Conservation (phyloP, 176 grass and related monocot species). For the Poa pratensis region DNA sequence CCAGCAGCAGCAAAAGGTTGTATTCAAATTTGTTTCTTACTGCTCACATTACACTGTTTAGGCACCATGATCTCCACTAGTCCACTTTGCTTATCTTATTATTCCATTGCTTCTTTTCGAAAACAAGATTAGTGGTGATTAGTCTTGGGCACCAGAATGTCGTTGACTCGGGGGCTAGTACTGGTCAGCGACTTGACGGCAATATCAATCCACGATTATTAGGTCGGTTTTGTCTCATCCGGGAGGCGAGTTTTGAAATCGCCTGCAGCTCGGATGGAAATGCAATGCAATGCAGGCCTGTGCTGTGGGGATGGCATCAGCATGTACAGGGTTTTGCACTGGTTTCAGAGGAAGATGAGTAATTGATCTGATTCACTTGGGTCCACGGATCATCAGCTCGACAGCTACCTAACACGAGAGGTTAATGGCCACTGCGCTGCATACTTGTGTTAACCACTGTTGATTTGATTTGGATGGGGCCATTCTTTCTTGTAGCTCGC, state of each 20-base stretch:
- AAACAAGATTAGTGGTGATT: slow-evolving; percentile 28
- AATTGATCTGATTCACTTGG: slow-evolving; percentile 43
- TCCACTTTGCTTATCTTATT: slow-evolving; percentile 38
- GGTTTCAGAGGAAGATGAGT: slow-evolving; percentile 44
- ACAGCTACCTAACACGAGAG: slow-evolving; percentile 13
- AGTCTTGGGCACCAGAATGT: slow-evolving; percentile 49
- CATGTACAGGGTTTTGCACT: slow-evolving; percentile 43
- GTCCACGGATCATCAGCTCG: slow-evolving; percentile 43
- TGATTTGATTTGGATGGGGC: slow-evolving; percentile 28
- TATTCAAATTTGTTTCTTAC: slow-evolving; percentile 49
- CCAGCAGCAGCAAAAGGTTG: slow-evolving; percentile 33
- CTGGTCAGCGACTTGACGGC: slow-evolving; percentile 40
- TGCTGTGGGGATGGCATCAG: slow-evolving; percentile 46
- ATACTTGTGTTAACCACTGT: slow-evolving; percentile 36
- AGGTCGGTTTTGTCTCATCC: slow-evolving; percentile 38
- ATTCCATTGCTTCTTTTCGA: slow-evolving; percentile 15
- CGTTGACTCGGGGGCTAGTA: slow-evolving; percentile 45
- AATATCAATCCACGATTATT: slow-evolving; percentile 38
- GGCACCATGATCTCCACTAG: neutral
- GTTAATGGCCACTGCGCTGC: neutral
- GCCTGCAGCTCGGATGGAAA: neutral
- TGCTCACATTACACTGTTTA: slow-evolving; percentile 31
- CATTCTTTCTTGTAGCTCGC: slow-evolving; percentile 36
- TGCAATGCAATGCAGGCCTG: slow-evolving; percentile 17
- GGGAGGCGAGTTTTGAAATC: slow-evolving; percentile 50